Evolutionary conservation across 352 stramenopile species (phyloP).

Genomic region (Phytopythium chamaehyphon): DNA sequence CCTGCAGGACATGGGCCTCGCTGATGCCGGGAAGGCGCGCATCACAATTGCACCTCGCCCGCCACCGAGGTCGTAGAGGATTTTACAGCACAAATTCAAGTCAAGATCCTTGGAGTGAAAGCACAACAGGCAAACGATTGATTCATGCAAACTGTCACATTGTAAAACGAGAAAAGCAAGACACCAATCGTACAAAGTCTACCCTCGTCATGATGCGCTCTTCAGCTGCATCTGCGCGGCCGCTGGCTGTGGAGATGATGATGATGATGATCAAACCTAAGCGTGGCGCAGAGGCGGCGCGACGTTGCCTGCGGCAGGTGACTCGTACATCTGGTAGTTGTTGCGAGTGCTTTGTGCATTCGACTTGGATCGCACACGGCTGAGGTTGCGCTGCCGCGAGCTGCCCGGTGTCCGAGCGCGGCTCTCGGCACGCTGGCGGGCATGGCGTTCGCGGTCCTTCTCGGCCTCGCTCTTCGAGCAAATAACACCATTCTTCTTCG

Average conservation of each 20-base stretch:
- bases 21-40: conserved; percentile 25
- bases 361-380: conserved; percentile 54
- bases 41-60: conserved; percentile 55
- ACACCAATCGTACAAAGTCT: no score
- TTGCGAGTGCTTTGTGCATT: conserved; percentile 22
- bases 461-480: conserved; percentile 44
- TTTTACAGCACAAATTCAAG: no score
- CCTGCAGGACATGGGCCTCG: conserved; percentile 60
- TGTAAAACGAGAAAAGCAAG: no score
- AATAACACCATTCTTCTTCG: conserved; percentile 61
- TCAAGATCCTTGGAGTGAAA: no score
- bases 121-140: no score
- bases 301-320: conserved; percentile 24
- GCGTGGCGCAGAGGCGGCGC: conserved; percentile 34
- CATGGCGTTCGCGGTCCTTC: conserved; percentile 33
- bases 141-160: no score
- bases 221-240: no score
- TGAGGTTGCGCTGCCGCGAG: conserved; percentile 51
- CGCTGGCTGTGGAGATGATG: no score
- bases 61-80: not conserved
- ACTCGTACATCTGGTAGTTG: conserved; percentile 67
- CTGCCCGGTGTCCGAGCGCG: conserved; percentile 38
- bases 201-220: no score
- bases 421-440: conserved; percentile 40
- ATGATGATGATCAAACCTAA: not conserved